Evolutionary conservation across 768 basidiomycete species (phyloP).

Genomic region (Hygrocybe punicea): DNA sequence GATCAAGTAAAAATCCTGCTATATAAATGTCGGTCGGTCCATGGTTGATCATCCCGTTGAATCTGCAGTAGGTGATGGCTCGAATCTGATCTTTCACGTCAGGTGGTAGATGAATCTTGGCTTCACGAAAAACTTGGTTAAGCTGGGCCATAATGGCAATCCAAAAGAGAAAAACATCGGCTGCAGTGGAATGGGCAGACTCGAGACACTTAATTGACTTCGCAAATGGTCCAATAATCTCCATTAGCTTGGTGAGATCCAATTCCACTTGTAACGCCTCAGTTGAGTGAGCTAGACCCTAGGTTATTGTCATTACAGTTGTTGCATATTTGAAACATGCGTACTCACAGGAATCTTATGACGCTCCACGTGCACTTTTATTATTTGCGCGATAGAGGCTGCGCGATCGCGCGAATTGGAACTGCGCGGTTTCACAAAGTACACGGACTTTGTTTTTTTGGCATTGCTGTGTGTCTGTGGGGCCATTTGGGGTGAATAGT

Average conservation of each 20-base stretch:
- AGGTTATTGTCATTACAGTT: not conserved
- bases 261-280: not conserved
- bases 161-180: constrained; percentile 19
- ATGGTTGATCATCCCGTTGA: not conserved
- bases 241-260: constrained; percentile 3
- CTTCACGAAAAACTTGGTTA: not conserved
- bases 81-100: not conserved
- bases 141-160: constrained; percentile 7
- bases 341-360: not conserved
- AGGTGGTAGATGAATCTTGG: constrained; percentile 1
- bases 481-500: too few species aligned
- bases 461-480: too few species aligned
- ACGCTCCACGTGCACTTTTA: too few species aligned
- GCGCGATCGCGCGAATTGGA: too few species aligned
- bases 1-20: constrained; percentile 4
- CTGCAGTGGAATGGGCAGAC: constrained; percentile 12
- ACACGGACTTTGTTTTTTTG: not conserved
- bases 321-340: not conserved
- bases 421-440: too few species aligned
- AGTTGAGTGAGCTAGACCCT: not conserved
- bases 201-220: constrained; percentile 20
- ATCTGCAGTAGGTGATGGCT: not conserved
- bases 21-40: not conserved
- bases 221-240: constrained; percentile 14
- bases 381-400: too few species aligned